Evolutionary conservation across 331 rosid species (phyloP), one percentile per base, ranked within the genome.

Genomic region (Quercus lobata): DNA sequence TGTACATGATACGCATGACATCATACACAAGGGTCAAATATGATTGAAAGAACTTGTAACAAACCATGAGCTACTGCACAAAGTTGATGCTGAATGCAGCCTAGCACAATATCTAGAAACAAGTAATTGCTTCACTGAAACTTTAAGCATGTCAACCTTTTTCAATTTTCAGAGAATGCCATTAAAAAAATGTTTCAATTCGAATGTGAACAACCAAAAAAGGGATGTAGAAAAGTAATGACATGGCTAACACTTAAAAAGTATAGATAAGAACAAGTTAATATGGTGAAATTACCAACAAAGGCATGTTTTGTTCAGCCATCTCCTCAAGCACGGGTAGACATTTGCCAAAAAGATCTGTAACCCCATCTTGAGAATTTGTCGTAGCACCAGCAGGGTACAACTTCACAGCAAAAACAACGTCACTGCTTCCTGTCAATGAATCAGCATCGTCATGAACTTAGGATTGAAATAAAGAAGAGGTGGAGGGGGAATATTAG

Each of bases 381-480:
- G 98, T 95, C 4, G 98, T 95, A 15, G 98, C 97, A 81, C 97
- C 98, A 79, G 97, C 97, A 83, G 97, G 98, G 82, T 94, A 94
- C 87, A 94, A 76, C 84, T 94, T 94, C 76, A 94, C 96, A 81
- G 92, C 97, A 88, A 72, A 91, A 62, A 94, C 87, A 76, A 79
- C 76, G 74, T 94, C 96, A 86, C 97, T 94, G 85, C 61, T 85
- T 85, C 84, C 97, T 94, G 86, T 69, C 68, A 84, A 76, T 5
- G 27, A 84, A 76, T 72, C 74, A 73, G 61, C 74, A 87, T 73
- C 7, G 72, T 80, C 52, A 69, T 55, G 53, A 14, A 78, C 22
- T 71, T 25, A 44, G 58, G 46, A 77, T 24, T 16, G 46, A 63
- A 6, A 44, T 77, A 19, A 22, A 49, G 24, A 18, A 65, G 61